Evolutionary conservation across 2,329 filamentous ascomycete genomes (phyloP).

Genomic region (Dactylellina sp.): DNA sequence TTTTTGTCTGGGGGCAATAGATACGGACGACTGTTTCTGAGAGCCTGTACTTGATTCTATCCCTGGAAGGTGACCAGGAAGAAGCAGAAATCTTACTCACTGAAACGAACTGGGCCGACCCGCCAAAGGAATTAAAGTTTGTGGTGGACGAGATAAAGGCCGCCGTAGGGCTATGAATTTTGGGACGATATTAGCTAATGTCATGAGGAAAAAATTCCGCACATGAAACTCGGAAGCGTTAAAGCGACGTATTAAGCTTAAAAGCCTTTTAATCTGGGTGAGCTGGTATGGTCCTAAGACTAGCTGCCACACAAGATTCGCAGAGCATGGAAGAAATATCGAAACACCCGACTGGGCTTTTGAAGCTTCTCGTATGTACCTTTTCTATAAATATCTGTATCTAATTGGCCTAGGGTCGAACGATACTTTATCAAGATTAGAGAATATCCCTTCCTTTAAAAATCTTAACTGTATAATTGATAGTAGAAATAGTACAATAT

Average conservation of each 20-base stretch:
- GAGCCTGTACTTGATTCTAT: constrained; percentile 53
- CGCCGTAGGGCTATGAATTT: constrained; percentile 33
- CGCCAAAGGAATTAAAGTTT: constrained; percentile 39
- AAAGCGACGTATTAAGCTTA: neutral
- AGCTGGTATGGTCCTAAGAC: too few species aligned
- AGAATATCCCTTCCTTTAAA: too few species aligned
- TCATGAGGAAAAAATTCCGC: neutral
- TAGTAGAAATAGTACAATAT: neutral
- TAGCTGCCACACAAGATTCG: too few species aligned
- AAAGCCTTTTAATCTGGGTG: too few species aligned
- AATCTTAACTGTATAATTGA: too few species aligned
- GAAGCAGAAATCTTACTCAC: constrained; percentile 44
- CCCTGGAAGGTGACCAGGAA: constrained; percentile 48
- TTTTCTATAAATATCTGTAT: too few species aligned
- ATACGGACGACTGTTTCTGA: constrained; percentile 51
- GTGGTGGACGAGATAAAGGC: constrained; percentile 45
- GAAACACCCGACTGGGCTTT: too few species aligned
- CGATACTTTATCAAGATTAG: too few species aligned
- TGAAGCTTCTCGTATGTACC: too few species aligned
- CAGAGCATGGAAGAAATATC: too few species aligned
- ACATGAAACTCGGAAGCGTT: neutral
- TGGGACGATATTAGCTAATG: neutral
- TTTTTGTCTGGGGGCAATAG: constrained; percentile 14
- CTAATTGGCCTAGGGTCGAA: too few species aligned
- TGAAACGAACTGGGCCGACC: constrained; percentile 48